Evolutionary conservation across 176 grass and related monocot species (phyloP), one percentile per base, ranked within the genome.

Genomic region (Pontederia crassipes): DNA sequence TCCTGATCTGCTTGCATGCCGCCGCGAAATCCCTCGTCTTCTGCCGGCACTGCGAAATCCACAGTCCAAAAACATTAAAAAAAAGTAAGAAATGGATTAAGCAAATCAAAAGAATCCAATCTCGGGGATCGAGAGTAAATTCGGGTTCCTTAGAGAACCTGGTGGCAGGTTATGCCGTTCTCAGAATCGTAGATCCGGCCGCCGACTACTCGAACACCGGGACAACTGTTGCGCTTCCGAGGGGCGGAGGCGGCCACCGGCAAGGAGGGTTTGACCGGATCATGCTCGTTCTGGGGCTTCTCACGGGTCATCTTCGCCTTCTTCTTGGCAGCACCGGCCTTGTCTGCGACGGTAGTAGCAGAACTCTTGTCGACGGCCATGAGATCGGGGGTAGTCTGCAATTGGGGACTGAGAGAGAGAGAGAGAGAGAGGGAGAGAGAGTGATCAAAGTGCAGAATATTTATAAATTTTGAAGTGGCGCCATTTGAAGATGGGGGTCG

Each of bases 151-250:
- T 54, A 1, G 62, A 48, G 26, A 52, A 92, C 93, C 81, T 98
- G 93, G 76, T 98, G 87, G 79, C 93, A 98, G 52, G 87, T 80
- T 71, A 88, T 92, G 59, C 87, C 78, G 14, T 91, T 77, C 74
- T 85, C 64, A 26, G 87, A 72, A 40, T 97, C 84, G 61, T 85
- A 85, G 70, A 85, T 90, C 62, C 87, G 86, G 53, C 49, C 17
- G 6, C 80, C 74, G 66, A 81, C 49, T 11, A 81, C 40, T 54
- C 86, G 81, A 28, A 85, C 67, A 27, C 76, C 81, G 10, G 78
- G 81, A 29, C 57, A 61, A 28, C 59, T 57, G 63, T 55, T 82
- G 58, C 74, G 74, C 59, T 95, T 83, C 28, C 49, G 28, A 8
- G 49, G 28, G 9, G 8, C 15, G 17, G 62, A n/a, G 9, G 10